A percentile compares a stretch with the other conserved stretches of the same genome.
phyloP scores from a whole-genome alignment of 768 basidiomycete species.

The Podaxis mareebaensis region DNA sequence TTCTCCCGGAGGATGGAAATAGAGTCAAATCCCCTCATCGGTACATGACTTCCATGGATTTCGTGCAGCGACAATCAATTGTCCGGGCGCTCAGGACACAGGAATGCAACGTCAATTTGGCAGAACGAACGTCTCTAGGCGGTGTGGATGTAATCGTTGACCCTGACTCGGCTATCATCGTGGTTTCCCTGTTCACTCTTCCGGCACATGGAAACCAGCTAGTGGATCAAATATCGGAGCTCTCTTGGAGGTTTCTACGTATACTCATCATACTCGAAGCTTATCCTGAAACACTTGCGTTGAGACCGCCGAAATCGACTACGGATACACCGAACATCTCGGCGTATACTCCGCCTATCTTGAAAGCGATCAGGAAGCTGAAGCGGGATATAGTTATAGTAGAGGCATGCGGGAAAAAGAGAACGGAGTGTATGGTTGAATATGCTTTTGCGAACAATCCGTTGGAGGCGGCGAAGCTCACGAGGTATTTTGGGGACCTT shows the following conservation, averaged over 20 bases:
- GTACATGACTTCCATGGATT: conserved; percentile 68
- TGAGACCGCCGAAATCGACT: conserved; percentile 23
- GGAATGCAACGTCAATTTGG: conserved; percentile 51
- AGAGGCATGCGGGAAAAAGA: conserved; percentile 58
- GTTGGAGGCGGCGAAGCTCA: conserved; percentile 54
- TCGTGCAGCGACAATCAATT: conserved; percentile 69
- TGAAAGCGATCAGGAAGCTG: conserved; percentile 72
- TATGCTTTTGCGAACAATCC: conserved; percentile 67
- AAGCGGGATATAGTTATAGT: conserved; percentile 61
- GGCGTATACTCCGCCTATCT: conserved; percentile 64
- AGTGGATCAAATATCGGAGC: conserved; percentile 41
- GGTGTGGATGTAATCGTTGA: conserved; percentile 72
- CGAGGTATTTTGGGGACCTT: conserved; percentile 59
- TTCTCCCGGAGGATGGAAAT: conserved; percentile 33
- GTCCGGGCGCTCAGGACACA: conserved; percentile 49
- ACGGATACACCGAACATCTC: conserved; percentile 28
- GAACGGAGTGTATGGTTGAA: conserved; percentile 40
- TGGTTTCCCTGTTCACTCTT: conserved; percentile 46
- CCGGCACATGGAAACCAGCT: conserved; percentile 50
- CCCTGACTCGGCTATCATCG: conserved; percentile 56
- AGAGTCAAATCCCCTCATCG: conserved; percentile 45
- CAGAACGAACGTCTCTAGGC: conserved; percentile 62
- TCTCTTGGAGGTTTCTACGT: conserved; percentile 63
- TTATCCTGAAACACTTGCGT: conserved; percentile 50
- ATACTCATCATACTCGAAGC: conserved; percentile 69